Evolutionary conservation across 2,329 filamentous ascomycete genomes (phyloP), one percentile per base, ranked within the genome.

Genomic region (Colletotrichum liaoningense): DNA sequence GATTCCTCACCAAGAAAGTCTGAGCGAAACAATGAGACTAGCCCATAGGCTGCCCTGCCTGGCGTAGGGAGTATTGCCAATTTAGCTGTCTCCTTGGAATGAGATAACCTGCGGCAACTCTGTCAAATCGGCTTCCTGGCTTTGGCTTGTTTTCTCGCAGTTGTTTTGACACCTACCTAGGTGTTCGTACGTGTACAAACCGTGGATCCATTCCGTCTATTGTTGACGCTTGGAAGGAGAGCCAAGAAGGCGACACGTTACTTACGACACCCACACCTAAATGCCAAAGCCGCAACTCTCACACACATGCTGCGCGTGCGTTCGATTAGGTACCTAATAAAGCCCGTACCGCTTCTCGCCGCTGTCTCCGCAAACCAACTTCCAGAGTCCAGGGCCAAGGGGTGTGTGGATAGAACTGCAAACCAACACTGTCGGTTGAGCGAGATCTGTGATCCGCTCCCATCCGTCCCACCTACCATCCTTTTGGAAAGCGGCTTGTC

Each of bases 391-490:
- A 4, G 33, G 33, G 9, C 46, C 42, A 7, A 26, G 67, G 59
- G 68, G 71, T 49, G 71, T 71, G 67, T 66, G 56, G 60, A 49
- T 59, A 73, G 66, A 60, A 65, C 35, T n/a, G 28, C 62, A 66
- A 73, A 70, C 71, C 71, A 73, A 73, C 71, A 57, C 49, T 33
- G 67, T 72, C 71, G 59, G 58, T 28, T 56, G 56, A 72, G 19
- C 26, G 49, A 74, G 69, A 74, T 74, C 72, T 74, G 64, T 68
- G 72, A 72, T 73, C 72, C 72, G 63, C 58, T 63, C 57, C 62
- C 63, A 59, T 58, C 67, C 67, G 63, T 67, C 71, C 68, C 72
- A 63, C 49, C 63, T 74, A 26, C 69, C 71, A 66, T 71, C 60
- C 56, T 60, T 62, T 69, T 71, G 67, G 71, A 71, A 57, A 73